Conservation (phyloP, 2,329 filamentous ascomycete species). For the Exophiala bonariae region DNA sequence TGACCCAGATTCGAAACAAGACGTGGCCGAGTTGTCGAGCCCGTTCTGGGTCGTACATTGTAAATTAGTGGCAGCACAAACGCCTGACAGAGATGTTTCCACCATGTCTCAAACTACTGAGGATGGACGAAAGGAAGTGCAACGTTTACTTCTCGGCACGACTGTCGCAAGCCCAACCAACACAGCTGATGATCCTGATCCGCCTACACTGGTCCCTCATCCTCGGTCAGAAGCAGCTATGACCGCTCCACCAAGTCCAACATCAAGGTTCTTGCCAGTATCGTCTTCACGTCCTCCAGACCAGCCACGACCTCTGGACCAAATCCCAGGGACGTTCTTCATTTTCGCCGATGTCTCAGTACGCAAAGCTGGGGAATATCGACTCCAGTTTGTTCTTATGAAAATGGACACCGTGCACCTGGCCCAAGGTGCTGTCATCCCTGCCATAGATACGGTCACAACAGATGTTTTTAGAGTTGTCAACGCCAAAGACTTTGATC, state of each 20-base stretch:
- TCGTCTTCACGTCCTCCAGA: conserved; percentile 1
- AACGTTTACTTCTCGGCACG: conserved; percentile 25
- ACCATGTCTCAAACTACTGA: conserved; percentile 24
- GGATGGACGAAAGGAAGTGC: conserved; percentile 25
- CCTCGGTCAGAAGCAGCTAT: conserved; percentile 25
- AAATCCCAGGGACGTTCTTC: conserved; percentile 44
- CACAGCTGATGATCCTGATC: conserved; percentile 44
- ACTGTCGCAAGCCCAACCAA: conserved; percentile 41
- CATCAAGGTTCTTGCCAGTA: conserved; percentile 16
- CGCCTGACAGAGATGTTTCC: conserved; percentile 23
- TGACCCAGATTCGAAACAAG: conserved; percentile 37
- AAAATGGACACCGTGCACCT: conserved; percentile 29
- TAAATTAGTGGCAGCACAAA: conserved; percentile 37
- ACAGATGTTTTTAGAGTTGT: conserved; percentile 27
- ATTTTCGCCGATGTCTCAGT: conserved; percentile 50
- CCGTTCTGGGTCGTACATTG: conserved; percentile 45
- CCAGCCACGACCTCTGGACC: conserved; percentile 9
- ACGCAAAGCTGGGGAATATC: conserved; percentile 45
- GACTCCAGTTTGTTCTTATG: conserved; percentile 47
- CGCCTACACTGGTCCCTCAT: conserved; percentile 40
- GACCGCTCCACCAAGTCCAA: conserved; percentile 16
- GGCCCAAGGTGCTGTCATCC: conserved; percentile 14
- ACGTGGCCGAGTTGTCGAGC: conserved; percentile 37
- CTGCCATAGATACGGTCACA: conserved; percentile 13
- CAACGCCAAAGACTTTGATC: conserved; percentile 31